Evolutionary conservation across 2,329 filamentous ascomycete genomes (phyloP).

Genomic region (Aureobasidium sp.): DNA sequence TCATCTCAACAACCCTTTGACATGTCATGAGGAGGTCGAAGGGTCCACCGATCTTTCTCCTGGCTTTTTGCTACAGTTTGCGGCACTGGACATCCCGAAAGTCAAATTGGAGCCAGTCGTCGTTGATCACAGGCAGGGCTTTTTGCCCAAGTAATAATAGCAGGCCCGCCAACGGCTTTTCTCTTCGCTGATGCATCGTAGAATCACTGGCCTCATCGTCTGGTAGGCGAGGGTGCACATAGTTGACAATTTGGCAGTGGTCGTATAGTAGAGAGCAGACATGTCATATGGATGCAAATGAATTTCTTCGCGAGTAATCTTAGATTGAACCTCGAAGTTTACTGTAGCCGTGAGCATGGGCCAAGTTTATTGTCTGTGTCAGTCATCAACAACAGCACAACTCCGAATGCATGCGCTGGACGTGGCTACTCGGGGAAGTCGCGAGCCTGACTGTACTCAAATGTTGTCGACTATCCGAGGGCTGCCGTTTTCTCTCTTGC

Average conservation of each 20-base stretch:
- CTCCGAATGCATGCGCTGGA: background rate
- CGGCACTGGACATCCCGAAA: slow-evolving; percentile 1
- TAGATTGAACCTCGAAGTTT: background rate
- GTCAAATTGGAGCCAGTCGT: background rate
- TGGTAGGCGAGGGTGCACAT: background rate
- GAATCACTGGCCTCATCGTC: background rate
- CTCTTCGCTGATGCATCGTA: background rate
- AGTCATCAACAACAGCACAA: background rate
- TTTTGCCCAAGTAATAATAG: background rate
- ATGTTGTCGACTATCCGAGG: background rate
- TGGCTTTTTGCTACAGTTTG: background rate
- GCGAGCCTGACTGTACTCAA: background rate
- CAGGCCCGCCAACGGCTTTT: background rate
- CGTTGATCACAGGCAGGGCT: background rate
- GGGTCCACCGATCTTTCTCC: slow-evolving; percentile 1
- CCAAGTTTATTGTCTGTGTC: background rate
- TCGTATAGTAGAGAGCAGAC: background rate
- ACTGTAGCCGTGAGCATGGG: background rate
- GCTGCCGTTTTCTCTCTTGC: background rate
- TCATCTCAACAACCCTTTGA: background rate
- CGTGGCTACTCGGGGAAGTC: background rate
- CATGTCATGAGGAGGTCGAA: background rate
- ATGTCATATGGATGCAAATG: background rate
- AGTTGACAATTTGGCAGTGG: background rate
- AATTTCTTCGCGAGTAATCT: background rate